These are phyloP conservation scores for Paraphoma sp. DNA, from an alignment of 2,329 filamentous ascomycete species.

Conservation along the genomic window DNA sequence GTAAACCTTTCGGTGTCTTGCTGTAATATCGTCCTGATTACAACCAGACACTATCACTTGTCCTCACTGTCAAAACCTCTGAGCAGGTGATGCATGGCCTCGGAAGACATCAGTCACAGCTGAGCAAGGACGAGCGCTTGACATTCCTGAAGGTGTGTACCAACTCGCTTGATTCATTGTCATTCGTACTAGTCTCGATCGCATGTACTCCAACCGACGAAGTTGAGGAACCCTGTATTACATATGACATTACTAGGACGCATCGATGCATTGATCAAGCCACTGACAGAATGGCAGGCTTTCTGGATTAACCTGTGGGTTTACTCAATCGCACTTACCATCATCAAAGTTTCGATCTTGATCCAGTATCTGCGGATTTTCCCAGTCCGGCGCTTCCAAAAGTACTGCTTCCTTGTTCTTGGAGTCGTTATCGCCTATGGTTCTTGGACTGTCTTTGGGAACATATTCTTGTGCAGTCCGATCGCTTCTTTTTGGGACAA, in stretches of 20 bases:
- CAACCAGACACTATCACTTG: conserved; percentile 31
- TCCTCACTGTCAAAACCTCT: conserved; percentile 32
- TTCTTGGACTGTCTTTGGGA: conserved; percentile 40
- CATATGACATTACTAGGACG: too few relatives aligned
- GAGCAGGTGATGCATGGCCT: conserved; percentile 42
- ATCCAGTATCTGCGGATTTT: conserved; percentile 43
- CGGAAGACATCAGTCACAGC: conserved; percentile 26
- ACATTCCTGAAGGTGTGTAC: conserved; percentile 20
- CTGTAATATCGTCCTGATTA: conserved; percentile 8
- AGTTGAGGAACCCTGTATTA: not conserved
- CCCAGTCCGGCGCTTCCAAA: conserved; percentile 32
- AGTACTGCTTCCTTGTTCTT: conserved; percentile 35
- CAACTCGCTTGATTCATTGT: too few relatives aligned
- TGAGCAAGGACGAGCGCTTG: conserved; percentile 15
- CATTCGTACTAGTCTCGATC: too few relatives aligned
- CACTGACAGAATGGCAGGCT: conserved; percentile 30
- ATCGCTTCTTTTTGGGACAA: conserved; percentile 43
- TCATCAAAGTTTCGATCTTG: conserved; percentile 42
- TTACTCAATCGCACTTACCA: conserved; percentile 39
- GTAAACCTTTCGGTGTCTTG: not conserved
- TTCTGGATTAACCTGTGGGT: conserved; percentile 46
- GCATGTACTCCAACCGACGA: not conserved
- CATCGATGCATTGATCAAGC: too few relatives aligned
- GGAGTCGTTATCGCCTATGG: conserved; percentile 32
- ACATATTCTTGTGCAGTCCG: conserved; percentile 43